Conservation (phyloP, 2,329 filamentous ascomycete species). For the Byssochlamys sp. region DNA sequence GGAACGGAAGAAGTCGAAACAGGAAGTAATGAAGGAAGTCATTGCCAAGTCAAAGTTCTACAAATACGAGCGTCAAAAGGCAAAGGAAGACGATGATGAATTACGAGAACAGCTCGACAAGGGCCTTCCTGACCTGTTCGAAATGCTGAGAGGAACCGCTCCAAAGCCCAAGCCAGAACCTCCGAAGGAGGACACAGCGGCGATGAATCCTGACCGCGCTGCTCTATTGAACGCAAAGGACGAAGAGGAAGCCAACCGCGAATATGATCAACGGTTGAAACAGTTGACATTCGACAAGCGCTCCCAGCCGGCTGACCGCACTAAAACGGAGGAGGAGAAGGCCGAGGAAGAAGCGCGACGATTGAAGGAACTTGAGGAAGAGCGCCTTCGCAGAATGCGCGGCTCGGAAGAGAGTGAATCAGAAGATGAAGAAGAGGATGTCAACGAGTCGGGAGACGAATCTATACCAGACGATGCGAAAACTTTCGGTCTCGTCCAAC, state of each 20-base stretch:
- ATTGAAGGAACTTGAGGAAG: constrained; percentile 71
- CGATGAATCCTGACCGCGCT: constrained; percentile 55
- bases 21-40: constrained; percentile 94
- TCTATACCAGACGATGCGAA: constrained; percentile 47
- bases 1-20: constrained; percentile 84
- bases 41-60: constrained; percentile 94
- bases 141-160: constrained; percentile 55
- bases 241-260: constrained; percentile 63
- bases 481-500: constrained; percentile 53
- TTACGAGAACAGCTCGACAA: constrained; percentile 74
- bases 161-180: constrained; percentile 42
- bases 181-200: constrained; percentile 34
- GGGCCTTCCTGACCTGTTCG: constrained; percentile 66
- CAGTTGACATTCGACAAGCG: constrained; percentile 75
- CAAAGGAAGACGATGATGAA: constrained; percentile 88
- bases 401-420: constrained; percentile 61
- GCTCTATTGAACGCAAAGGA: constrained; percentile 52
- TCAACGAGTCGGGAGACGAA: constrained; percentile 38
- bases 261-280: constrained; percentile 77
- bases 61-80: constrained; percentile 86
- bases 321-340: constrained; percentile 83
- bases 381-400: constrained; percentile 74
- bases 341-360: constrained; percentile 66
- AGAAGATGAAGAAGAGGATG: constrained; percentile 26
- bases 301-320: constrained; percentile 74